These are phyloP conservation scores for Trichophyton schoenleinii DNA, from an alignment of 2,329 filamentous ascomycete genomes.

Conservation along the genomic window DNA sequence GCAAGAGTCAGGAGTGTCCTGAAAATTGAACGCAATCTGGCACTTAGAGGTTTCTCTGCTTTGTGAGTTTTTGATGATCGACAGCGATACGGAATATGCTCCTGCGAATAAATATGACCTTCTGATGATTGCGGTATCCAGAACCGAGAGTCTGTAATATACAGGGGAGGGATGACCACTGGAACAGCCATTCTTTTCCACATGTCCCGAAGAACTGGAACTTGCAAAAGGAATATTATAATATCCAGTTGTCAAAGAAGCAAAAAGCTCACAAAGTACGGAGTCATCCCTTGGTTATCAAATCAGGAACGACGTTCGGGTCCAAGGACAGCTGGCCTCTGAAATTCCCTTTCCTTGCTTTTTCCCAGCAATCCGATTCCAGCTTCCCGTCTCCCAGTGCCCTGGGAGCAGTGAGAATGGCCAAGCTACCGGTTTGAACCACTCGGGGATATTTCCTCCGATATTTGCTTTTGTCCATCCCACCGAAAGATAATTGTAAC, in stretches of 20 bases:
- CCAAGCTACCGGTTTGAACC: not conserved
- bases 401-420: not conserved
- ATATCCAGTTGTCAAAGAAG: not conserved
- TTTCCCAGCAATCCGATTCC: not conserved
- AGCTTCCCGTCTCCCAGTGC: not conserved
- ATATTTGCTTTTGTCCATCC: not conserved
- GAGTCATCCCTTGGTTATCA: too few relatives aligned
- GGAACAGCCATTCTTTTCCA: not conserved
- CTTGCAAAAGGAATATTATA: not conserved
- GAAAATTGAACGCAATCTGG: too few relatives aligned
- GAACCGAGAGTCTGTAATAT: not conserved
- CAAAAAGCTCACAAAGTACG: not conserved
- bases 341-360: not conserved
- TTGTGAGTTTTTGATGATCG: not conserved
- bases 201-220: not conserved
- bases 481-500: not conserved
- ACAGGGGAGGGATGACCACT: not conserved
- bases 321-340: not conserved
- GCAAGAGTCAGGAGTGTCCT: too few relatives aligned
- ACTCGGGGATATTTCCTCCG: not conserved
- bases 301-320: not conserved
- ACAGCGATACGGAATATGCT: not conserved
- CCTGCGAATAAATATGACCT: not conserved
- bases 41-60: too few relatives aligned
- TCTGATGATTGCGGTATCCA: not conserved